These are phyloP conservation scores for Erythrophleum fordii DNA, from an alignment of 306 rosid species.

Conservation along the genomic window DNA sequence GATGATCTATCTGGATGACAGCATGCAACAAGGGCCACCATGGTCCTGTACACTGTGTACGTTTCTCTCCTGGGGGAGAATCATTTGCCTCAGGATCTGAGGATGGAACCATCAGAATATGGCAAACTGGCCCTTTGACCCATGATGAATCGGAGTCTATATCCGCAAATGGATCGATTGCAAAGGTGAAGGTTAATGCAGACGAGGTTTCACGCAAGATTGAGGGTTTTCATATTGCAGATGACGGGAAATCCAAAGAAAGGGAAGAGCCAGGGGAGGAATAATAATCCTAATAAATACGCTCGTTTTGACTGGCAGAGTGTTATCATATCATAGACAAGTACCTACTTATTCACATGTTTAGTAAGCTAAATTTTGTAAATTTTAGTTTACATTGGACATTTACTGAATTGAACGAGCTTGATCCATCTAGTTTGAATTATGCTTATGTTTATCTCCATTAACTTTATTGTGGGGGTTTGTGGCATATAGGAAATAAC, in stretches of 20 bases:
- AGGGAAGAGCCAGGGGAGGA: slow-evolving; percentile 70
- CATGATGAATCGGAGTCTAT: slow-evolving; percentile 58
- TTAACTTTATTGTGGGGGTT: slow-evolving; percentile 23
- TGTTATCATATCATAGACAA: slow-evolving; percentile 38
- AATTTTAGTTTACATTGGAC: slow-evolving; percentile 48
- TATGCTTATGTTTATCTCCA: slow-evolving; percentile 24
- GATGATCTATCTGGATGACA: slow-evolving; percentile 50
- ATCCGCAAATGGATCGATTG: slow-evolving; percentile 61
- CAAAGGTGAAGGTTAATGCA: slow-evolving; percentile 60
- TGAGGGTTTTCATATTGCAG: slow-evolving; percentile 79
- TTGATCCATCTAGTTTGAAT: slow-evolving; percentile 35
- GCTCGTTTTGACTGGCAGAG: slow-evolving; percentile 31
- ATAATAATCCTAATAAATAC: slow-evolving; percentile 34
- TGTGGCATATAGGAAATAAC: slow-evolving; percentile 26
- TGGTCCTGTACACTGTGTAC: slow-evolving; percentile 97
- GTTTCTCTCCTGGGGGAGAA: slow-evolving; percentile 98
- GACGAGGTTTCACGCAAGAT: slow-evolving; percentile 80
- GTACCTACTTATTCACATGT: slow-evolving; percentile 37
- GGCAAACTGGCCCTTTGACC: slow-evolving; percentile 91
- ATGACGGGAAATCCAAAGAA: slow-evolving; percentile 68
- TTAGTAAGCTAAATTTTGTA: slow-evolving; percentile 48
- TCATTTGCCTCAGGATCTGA: slow-evolving; percentile 99
- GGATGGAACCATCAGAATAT: slow-evolving; percentile 98
- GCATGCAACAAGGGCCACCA: slow-evolving; percentile 99
- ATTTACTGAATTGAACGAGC: slow-evolving; percentile 43